A percentile compares a stretch with the other conserved stretches of the same genome.
phyloP scores from a whole-genome alignment of 139 green algal genomes.

The Chlamydomonas applanata region DNA sequence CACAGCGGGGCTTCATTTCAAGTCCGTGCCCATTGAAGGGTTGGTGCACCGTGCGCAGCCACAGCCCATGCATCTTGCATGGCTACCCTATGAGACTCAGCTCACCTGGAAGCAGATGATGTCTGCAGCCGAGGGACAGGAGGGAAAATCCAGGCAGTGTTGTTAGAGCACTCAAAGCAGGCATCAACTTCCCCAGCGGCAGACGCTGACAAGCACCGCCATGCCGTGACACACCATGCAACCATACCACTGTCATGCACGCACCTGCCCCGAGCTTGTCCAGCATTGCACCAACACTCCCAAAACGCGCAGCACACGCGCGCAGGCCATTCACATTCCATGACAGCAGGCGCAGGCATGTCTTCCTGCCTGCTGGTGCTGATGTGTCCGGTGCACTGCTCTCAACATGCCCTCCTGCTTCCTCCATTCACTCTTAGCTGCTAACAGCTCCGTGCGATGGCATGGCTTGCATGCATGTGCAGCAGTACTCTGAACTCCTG shows the following conservation, averaged over 20 bases:
- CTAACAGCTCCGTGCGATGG: no score
- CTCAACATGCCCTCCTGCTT: no score
- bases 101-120: constrained; percentile 12
- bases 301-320: background rate
- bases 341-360: background rate
- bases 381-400: background rate
- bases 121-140: constrained; percentile 12
- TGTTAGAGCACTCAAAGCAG: no score
- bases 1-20: no score
- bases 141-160: no score
- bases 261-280: constrained; percentile 6
- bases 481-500: background rate
- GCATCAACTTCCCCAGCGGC: no score
- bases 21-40: no score
- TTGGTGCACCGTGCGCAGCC: no score
- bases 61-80: no score
- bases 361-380: constrained; percentile 1
- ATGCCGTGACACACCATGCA: background rate
- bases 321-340: background rate
- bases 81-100: background rate
- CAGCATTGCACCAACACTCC: background rate
- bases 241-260: no score
- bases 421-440: no score
- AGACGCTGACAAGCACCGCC: background rate
- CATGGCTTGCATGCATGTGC: constrained; percentile 7